Evolutionary conservation across 2,329 filamentous ascomycete genomes (phyloP).

Genomic region (Sphaerulina vaccinii): DNA sequence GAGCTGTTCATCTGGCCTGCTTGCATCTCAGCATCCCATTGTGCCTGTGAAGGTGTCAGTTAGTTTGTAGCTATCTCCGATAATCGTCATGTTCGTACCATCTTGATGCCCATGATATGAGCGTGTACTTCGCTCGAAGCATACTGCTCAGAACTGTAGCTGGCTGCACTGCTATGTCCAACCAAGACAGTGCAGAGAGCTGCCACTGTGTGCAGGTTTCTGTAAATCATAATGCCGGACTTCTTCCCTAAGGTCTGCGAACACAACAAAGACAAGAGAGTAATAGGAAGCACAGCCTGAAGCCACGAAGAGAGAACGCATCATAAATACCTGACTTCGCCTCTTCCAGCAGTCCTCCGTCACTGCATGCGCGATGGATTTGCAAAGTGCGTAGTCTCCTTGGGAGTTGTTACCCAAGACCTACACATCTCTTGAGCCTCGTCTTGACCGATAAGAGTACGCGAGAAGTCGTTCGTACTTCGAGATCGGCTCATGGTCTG

Average conservation of each 20-base stretch:
- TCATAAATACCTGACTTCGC: slow-evolving; percentile 3
- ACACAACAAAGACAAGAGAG: neutral
- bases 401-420: slow-evolving; percentile 7
- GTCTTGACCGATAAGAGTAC: slow-evolving; percentile 6
- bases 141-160: slow-evolving; percentile 23
- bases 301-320: neutral
- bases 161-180: slow-evolving; percentile 14
- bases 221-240: slow-evolving; percentile 14
- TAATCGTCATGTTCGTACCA: slow-evolving; percentile 20
- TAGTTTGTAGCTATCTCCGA: no score
- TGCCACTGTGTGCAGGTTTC: slow-evolving; percentile 4
- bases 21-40: slow-evolving; percentile 39
- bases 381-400: neutral
- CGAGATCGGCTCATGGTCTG: neutral
- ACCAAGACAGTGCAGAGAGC: slow-evolving; percentile 19
- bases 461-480: slow-evolving; percentile 2
- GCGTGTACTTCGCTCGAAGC: slow-evolving; percentile 25
- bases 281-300: no score
- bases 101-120: slow-evolving; percentile 28
- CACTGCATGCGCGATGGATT: neutral
- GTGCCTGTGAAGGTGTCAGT: slow-evolving; percentile 19
- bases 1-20: slow-evolving; percentile 40
- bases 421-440: slow-evolving; percentile 1
- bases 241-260: neutral
- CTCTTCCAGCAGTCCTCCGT: neutral